Evolutionary conservation across 2,329 filamentous ascomycete species (phyloP).

Genomic region (Diaporthe helianthi): DNA sequence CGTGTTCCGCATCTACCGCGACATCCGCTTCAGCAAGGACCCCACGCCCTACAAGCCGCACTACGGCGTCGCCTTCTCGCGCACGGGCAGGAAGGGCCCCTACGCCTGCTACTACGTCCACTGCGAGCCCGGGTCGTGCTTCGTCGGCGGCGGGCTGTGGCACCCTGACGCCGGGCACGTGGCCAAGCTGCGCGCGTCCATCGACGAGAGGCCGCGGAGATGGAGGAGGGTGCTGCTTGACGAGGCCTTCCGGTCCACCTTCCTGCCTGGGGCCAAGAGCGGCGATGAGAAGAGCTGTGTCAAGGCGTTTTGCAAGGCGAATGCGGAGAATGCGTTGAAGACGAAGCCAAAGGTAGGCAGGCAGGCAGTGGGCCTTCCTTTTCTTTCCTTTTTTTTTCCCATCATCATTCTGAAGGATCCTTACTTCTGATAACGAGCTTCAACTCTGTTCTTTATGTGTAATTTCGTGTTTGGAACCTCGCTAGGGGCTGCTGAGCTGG

Average conservation of each 20-base stretch:
- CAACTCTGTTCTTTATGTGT: not conserved
- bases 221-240: conserved; percentile 73
- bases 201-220: conserved; percentile 74
- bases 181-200: conserved; percentile 71
- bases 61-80: conserved; percentile 86
- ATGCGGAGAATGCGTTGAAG: conserved; percentile 79
- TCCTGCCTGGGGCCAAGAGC: conserved; percentile 64
- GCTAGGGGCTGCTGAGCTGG: not conserved
- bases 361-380: conserved; percentile 39
- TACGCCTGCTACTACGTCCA: conserved; percentile 92
- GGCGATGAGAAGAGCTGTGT: conserved; percentile 65
- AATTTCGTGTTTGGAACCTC: not conserved
- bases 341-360: conserved; percentile 79
- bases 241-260: conserved; percentile 65
- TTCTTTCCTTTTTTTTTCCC: not conserved
- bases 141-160: conserved; percentile 85
- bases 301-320: conserved; percentile 73
- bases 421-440: conserved; percentile 1
- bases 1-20: conserved; percentile 86
- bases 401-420: not conserved
- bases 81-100: conserved; percentile 84
- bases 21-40: conserved; percentile 84
- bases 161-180: conserved; percentile 74
- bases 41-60: conserved; percentile 90
- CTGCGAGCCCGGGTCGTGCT: conserved; percentile 73